Evolutionary conservation across 1,284 basidiomycete species (phyloP).

Genomic region (Mycena sp.): DNA sequence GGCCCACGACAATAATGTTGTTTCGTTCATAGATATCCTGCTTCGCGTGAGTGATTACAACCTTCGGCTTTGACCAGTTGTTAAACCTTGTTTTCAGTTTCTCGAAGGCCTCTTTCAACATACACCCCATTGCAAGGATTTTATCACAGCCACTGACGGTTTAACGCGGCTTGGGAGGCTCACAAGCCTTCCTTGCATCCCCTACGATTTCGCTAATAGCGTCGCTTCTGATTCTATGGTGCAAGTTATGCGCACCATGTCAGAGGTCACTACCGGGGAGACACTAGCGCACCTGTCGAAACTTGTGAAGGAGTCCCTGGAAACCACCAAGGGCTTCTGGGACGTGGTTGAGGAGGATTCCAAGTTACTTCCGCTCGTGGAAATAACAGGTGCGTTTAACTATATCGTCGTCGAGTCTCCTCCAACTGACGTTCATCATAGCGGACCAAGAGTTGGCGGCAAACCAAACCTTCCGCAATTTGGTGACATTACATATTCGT

Average conservation of each 20-base stretch:
- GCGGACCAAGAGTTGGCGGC: conserved; percentile 59
- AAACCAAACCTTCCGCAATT: conserved; percentile 78
- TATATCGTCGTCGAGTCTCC: background rate
- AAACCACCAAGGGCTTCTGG: conserved; percentile 81
- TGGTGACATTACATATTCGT: conserved; percentile 84
- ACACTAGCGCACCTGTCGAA: conserved; percentile 79
- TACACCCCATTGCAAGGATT: conserved; percentile 89
- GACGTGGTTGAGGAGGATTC: conserved; percentile 59
- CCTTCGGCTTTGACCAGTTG: background rate
- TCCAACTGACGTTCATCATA: conserved; percentile 30
- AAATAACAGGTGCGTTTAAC: conserved; percentile 55
- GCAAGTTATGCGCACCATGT: conserved; percentile 88
- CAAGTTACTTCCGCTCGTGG: conserved; percentile 69
- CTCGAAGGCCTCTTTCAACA: conserved; percentile 96
- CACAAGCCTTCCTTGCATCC: conserved; percentile 87
- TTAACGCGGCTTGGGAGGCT: conserved; percentile 81
- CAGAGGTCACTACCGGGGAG: conserved; percentile 84
- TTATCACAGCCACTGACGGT: conserved; percentile 81
- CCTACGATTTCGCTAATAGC: conserved; percentile 89
- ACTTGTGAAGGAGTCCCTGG: conserved; percentile 78
- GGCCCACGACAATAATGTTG: conserved; percentile 75
- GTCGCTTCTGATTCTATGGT: conserved; percentile 87
- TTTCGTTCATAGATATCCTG: conserved; percentile 81
- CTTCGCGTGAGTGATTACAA: conserved; percentile 62
- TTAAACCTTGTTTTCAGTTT: conserved; percentile 61